phyloP scores from a whole-genome alignment of 768 basidiomycete genomes.

The Mycena venus region DNA sequence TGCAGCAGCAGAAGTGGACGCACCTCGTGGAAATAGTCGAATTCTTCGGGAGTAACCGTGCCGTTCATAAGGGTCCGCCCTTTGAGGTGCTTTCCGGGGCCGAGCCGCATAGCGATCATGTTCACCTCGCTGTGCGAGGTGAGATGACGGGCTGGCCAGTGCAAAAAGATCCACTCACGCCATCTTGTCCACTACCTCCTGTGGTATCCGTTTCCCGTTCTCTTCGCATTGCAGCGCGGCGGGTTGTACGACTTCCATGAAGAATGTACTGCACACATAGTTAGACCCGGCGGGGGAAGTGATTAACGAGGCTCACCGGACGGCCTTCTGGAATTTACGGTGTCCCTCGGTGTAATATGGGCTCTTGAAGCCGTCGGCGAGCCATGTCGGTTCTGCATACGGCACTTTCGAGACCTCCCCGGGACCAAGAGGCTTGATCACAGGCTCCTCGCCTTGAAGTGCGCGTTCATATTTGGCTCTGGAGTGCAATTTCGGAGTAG shows the following conservation, averaged over 20 bases:
- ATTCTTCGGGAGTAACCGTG: slow-evolving; percentile 83
- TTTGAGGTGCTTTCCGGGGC: slow-evolving; percentile 90
- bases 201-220: slow-evolving; percentile 87
- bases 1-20: neutral
- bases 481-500: neutral
- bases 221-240: slow-evolving; percentile 71
- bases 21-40: slow-evolving; percentile 95
- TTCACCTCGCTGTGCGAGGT: slow-evolving; percentile 72
- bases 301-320: slow-evolving; percentile 76
- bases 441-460: slow-evolving; percentile 69
- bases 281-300: neutral
- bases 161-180: slow-evolving; percentile 63
- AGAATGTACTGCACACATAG: slow-evolving; percentile 22
- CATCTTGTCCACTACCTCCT: slow-evolving; percentile 88
- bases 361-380: slow-evolving; percentile 72
- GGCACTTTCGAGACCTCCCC: slow-evolving; percentile 84
- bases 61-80: slow-evolving; percentile 85
- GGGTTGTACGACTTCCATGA: slow-evolving; percentile 24
- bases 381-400: slow-evolving; percentile 90
- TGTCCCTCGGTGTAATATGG: slow-evolving; percentile 88
- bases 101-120: slow-evolving; percentile 90
- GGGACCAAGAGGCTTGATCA: slow-evolving; percentile 64
- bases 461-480: slow-evolving; percentile 1
- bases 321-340: slow-evolving; percentile 78
- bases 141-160: neutral